Evolutionary conservation across 345 rosid genomes (phyloP).

Genomic region (Garcia nutans): DNA sequence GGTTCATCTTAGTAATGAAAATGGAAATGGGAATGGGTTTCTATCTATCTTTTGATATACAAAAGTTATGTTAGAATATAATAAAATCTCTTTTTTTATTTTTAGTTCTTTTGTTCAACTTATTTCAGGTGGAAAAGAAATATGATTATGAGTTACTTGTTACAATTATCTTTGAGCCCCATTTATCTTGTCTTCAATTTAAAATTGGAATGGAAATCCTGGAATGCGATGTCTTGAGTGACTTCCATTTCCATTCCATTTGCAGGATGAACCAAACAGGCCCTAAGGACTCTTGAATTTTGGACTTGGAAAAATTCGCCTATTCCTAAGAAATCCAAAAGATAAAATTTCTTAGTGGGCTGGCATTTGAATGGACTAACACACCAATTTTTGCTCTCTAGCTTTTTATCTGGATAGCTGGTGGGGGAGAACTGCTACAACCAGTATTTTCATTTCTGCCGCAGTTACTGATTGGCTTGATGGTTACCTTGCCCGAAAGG

Average conservation of each 20-base stretch:
- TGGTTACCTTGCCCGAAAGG: conserved; percentile 96
- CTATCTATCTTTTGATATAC: background rate
- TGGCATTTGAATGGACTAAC: conserved; percentile 2
- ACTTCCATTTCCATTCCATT: background rate
- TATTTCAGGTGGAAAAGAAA: background rate
- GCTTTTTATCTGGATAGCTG: conserved; percentile 87
- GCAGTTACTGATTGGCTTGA: conserved; percentile 99
- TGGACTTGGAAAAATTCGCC: background rate
- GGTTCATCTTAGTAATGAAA: background rate
- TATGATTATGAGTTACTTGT: background rate
- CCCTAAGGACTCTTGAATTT: background rate
- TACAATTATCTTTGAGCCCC: background rate
- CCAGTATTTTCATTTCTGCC: conserved; percentile 86
- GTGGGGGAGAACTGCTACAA: conserved; percentile 93
- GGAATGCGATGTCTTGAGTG: background rate
- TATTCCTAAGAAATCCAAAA: background rate
- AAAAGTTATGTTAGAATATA: background rate
- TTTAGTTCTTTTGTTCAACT: background rate
- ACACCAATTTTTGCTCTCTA: conserved; percentile 25
- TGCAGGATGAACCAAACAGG: conserved; percentile 3
- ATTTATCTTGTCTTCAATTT: background rate
- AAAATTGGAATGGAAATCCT: background rate
- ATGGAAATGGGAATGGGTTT: background rate
- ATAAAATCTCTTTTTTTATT: background rate
- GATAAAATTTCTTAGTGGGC: conserved; percentile 3